phyloP scores from a whole-genome alignment of 225 moss, liverwort and hornwort genomes.

The Sphagnum tenellum region DNA sequence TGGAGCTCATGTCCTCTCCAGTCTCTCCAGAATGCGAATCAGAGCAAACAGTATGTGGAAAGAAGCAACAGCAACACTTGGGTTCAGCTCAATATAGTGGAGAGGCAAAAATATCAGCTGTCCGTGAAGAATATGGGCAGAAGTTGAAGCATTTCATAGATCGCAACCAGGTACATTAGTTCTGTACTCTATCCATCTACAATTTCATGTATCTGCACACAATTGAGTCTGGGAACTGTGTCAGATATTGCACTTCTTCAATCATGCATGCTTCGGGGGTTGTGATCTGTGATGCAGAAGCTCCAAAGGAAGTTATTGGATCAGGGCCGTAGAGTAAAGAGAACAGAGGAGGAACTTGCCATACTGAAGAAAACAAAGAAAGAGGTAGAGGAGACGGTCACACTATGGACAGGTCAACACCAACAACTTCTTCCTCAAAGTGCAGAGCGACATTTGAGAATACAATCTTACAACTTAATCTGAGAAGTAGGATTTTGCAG shows the following conservation, averaged over 20 bases:
- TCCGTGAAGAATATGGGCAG: slow-evolving; percentile 29
- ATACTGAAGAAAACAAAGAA: slow-evolving; percentile 28
- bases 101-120: slow-evolving; percentile 6
- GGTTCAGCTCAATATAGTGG: too few species aligned
- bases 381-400: slow-evolving; percentile 35
- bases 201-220: not conserved
- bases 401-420: slow-evolving; percentile 33
- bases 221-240: not conserved
- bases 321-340: slow-evolving; percentile 42
- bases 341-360: slow-evolving; percentile 35
- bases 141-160: slow-evolving; percentile 43
- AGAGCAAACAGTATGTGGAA: too few species aligned
- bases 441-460: not conserved
- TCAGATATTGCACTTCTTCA: not conserved
- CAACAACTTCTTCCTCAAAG: not conserved
- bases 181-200: not conserved
- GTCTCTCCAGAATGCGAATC: too few species aligned
- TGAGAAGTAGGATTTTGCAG: not conserved
- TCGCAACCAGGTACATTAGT: slow-evolving; percentile 25
- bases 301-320: slow-evolving; percentile 44
- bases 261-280: not conserved
- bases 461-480: not conserved
- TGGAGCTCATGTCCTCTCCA: too few species aligned
- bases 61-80: too few species aligned
- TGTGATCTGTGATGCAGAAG: slow-evolving; percentile 17